Evolutionary conservation across 2,329 filamentous ascomycete species (phyloP).

Genomic region (Scedosporium dehoogii): DNA sequence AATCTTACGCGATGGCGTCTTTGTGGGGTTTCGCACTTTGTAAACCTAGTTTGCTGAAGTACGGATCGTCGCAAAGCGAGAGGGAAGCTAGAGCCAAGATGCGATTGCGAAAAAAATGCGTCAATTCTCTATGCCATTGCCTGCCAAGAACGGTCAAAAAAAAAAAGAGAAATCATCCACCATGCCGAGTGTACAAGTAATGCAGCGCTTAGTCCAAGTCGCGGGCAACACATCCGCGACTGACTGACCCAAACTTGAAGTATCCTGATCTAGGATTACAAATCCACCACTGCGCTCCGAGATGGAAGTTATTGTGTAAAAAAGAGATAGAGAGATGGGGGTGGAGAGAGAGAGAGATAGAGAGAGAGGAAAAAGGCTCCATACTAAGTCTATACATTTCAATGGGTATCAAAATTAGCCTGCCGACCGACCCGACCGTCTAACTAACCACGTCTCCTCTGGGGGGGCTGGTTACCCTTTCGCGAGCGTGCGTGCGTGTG

Average conservation of each 20-base stretch:
- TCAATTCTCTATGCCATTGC: not conserved
- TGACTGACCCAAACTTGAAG: not conserved
- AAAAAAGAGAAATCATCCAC: not conserved
- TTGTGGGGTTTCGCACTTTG: not conserved
- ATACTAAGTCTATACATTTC: conserved; percentile 5
- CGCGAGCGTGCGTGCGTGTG: no score
- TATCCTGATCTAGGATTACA: not conserved
- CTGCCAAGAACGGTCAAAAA: not conserved
- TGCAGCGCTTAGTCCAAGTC: not conserved
- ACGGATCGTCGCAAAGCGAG: not conserved
- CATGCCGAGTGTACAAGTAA: not conserved
- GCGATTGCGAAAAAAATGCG: not conserved
- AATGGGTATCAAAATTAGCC: conserved; percentile 5
- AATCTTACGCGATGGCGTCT: not conserved
- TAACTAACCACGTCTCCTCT: not conserved
- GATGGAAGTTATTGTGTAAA: no score
- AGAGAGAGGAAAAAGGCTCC: not conserved
- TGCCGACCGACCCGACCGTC: not conserved
- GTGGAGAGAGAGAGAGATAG: not conserved
- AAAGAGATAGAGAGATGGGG: not conserved
- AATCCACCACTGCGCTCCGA: not conserved
- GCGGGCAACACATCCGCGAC: not conserved
- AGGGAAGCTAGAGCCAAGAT: no score
- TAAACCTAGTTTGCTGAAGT: not conserved
- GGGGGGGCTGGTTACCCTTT: not conserved